Base-by-base conservation (phyloP, 768 basidiomycete species). In the Sarcomyxa edulis region DNA sequence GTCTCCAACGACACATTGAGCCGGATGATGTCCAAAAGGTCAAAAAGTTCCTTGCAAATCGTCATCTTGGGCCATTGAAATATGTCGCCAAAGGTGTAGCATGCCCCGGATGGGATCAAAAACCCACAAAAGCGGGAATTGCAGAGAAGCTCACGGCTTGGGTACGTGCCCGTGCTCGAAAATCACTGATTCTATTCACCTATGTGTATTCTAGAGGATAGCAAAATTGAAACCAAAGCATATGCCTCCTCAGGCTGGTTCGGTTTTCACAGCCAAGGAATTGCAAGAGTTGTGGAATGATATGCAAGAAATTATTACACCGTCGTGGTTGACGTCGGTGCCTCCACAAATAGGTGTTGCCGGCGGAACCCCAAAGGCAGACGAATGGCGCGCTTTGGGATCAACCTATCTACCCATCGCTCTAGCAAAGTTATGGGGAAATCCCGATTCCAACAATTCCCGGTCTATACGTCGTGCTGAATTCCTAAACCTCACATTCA, bases 331-430 rank as follows among this genome's bases (percentile, higher is more conserved):
- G 12, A 42, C 32, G 25, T 51, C 56, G n/a, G 52, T 60, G 3
- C 61, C 61, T 7, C 19, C 29, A 8, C 53, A 61, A 24, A 56
- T 50, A 33, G 57, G 60, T 7, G 37, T 43, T 8, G 32, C 39
- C 12, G 58, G 53, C 2, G 59, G 65, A 6, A 53, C 39, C 2
- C 31, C 65, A 12, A 67, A 66, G 37, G 60, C 63, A 2, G 62
- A 62, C 28, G 45, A 66, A 41, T 68, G 63, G 62, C 37, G 48
- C 6, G 48, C 51, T 0, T 22, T 61, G 11, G 35, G 41, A 6
- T 56, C 50, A 0, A 37, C 62, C 9, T 59, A 59, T 32, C 36
- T 67, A 5, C 64, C 62, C 0, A 46, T 67, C 7, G 52, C 60
- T 0, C 49, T 68, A 1, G 45, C 60, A 16, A 57, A 48, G n/a